These are phyloP conservation scores for Aureobasidium sp. DNA, from an alignment of 2,329 filamentous ascomycete genomes.

Conservation along the genomic window DNA sequence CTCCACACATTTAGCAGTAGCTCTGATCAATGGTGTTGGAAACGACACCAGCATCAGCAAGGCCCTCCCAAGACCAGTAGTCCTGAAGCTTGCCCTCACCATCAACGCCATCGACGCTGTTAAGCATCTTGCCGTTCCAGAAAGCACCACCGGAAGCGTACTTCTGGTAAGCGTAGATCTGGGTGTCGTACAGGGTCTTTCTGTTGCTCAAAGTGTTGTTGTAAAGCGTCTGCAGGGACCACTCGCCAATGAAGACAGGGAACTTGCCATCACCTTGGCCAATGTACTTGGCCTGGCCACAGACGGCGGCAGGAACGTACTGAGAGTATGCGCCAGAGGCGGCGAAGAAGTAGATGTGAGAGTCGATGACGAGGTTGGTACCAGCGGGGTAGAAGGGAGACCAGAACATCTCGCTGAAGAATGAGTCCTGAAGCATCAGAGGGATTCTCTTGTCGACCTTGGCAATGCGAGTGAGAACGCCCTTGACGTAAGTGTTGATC, in stretches of 20 bases:
- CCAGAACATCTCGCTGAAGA: conserved; percentile 26
- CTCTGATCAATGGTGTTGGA: conserved; percentile 7
- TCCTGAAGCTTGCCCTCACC: conserved; percentile 19
- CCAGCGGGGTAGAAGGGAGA: conserved; percentile 22
- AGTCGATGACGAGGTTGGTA: conserved; percentile 29
- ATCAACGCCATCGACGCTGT: conserved; percentile 12
- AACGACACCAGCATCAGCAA: conserved; percentile 16
- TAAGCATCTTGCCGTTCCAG: conserved; percentile 20
- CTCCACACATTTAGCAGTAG: conserved; percentile 11
- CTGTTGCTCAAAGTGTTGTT: conserved; percentile 17
- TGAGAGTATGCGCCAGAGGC: conserved; percentile 23
- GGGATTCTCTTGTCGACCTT: conserved; percentile 27
- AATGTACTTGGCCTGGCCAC: conserved; percentile 22
- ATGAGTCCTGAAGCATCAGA: conserved; percentile 30
- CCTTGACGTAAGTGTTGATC: conserved; percentile 31
- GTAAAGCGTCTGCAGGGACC: conserved; percentile 24
- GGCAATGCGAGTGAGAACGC: conserved; percentile 23
- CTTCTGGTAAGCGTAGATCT: conserved; percentile 29
- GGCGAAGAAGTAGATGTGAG: conserved; percentile 29
- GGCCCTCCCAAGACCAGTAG: conserved; percentile 18
- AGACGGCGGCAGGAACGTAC: conserved; percentile 25
- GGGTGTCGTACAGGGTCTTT: conserved; percentile 27
- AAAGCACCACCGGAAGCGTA: conserved; percentile 28
- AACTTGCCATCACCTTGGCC: conserved; percentile 21
- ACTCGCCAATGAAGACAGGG: conserved; percentile 28